A percentile compares a stretch with the other conserved stretches of the same genome.
phyloP scores from a whole-genome alignment of 192 early-diverging fungal genomes.

The Coemansia sp. region DNA sequence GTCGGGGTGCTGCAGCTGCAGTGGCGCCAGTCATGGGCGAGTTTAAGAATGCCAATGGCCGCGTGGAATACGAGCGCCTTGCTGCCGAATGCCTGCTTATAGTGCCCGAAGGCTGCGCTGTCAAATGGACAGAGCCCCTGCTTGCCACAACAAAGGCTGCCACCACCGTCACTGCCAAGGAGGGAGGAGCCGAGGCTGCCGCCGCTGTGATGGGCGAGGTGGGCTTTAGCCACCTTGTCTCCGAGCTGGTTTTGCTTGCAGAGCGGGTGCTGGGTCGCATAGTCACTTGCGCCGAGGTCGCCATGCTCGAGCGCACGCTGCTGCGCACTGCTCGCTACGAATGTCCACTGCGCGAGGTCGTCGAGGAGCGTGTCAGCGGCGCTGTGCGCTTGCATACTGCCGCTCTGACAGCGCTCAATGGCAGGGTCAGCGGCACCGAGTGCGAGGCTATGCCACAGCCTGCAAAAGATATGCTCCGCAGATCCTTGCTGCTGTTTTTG shows the following conservation, averaged over 20 bases:
- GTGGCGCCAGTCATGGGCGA: slow-evolving; percentile 14
- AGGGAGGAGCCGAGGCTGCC: background rate
- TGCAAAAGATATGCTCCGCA: slow-evolving; percentile 31
- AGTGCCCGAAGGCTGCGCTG: slow-evolving; percentile 47
- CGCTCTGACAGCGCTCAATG: slow-evolving; percentile 24
- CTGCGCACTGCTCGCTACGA: slow-evolving; percentile 50
- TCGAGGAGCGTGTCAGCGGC: slow-evolving; percentile 45
- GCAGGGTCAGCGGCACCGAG: slow-evolving; percentile 25
- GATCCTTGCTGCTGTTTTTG: slow-evolving; percentile 44
- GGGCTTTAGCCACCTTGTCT: slow-evolving; percentile 35
- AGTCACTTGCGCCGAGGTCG: slow-evolving; percentile 23
- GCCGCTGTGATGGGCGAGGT: slow-evolving; percentile 31
- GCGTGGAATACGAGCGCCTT: slow-evolving; percentile 36
- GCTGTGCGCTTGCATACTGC: slow-evolving; percentile 33
- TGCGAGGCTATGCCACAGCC: slow-evolving; percentile 42
- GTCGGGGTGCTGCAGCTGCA: background rate
- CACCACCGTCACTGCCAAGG: background rate
- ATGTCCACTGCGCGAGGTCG: slow-evolving; percentile 52
- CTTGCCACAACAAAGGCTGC: slow-evolving; percentile 13
- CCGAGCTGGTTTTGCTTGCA: slow-evolving; percentile 37
- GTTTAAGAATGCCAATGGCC: slow-evolving; percentile 31
- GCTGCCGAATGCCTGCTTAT: slow-evolving; percentile 48
- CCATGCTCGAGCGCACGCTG: slow-evolving; percentile 48
- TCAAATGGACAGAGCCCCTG: slow-evolving; percentile 47
- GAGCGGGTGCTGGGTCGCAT: slow-evolving; percentile 34